Evolutionary conservation across 1,284 basidiomycete species (phyloP).

Genomic region (Boletus semigastroideus): DNA sequence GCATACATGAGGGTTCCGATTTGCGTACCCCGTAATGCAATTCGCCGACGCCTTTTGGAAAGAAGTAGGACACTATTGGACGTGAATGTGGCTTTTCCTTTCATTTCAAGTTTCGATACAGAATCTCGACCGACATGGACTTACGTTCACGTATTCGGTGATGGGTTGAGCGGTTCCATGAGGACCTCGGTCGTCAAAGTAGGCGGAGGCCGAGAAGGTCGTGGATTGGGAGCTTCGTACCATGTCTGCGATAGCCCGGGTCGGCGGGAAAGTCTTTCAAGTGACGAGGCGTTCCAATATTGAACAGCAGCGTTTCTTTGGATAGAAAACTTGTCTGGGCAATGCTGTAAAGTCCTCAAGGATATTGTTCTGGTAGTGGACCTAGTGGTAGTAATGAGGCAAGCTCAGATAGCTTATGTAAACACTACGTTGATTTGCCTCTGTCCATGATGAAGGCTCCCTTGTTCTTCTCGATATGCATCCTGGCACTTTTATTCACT

Average conservation of each 20-base stretch:
- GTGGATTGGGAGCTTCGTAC: conserved; percentile 48
- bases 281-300: not conserved
- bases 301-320: not conserved
- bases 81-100: conserved; percentile 72
- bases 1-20: not conserved
- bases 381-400: not conserved
- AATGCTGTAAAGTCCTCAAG: not conserved
- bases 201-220: conserved; percentile 68
- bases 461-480: conserved; percentile 7
- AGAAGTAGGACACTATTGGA: conserved; percentile 93
- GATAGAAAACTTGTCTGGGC: not conserved
- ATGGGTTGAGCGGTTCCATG: conserved; percentile 71
- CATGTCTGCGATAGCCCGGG: conserved; percentile 25
- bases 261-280: not conserved
- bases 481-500: conserved; percentile 13
- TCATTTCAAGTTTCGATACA: conserved; percentile 17
- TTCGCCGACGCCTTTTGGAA: conserved; percentile 90
- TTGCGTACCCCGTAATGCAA: conserved; percentile 89
- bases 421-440: not conserved
- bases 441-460: conserved; percentile 10
- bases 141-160: conserved; percentile 69
- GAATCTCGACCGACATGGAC: conserved; percentile 35
- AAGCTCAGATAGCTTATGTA: conserved; percentile 20
- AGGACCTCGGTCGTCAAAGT: conserved; percentile 69
- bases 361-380: no score